These are phyloP conservation scores for Lachancea lanzarotensis DNA, from an alignment of 805 yeast genomes.

Conservation along the genomic window DNA sequence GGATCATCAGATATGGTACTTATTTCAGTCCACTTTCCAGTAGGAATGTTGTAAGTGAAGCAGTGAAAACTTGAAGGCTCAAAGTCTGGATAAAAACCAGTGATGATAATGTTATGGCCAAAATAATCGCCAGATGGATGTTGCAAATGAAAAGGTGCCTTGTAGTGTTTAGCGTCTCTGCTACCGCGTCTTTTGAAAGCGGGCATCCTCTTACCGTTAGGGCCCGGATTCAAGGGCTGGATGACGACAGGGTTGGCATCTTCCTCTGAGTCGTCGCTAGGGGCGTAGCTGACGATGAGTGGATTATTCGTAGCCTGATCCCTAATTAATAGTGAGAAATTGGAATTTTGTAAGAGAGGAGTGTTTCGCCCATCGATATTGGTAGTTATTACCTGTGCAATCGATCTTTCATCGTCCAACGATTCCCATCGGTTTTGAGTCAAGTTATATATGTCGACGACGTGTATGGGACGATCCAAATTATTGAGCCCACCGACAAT, in stretches of 20 bases:
- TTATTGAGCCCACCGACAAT: slow-evolving; percentile 32
- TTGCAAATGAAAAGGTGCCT: slow-evolving; percentile 33
- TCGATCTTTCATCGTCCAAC: slow-evolving; percentile 9
- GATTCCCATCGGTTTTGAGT: slow-evolving; percentile 29
- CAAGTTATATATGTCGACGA: slow-evolving; percentile 29
- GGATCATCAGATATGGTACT: slow-evolving; percentile 48
- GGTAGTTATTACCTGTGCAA: slow-evolving; percentile 10
- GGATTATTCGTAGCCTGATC: slow-evolving; percentile 27
- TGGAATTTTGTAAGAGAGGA: slow-evolving; percentile 15
- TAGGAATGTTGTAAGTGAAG: slow-evolving; percentile 28
- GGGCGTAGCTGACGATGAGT: slow-evolving; percentile 23
- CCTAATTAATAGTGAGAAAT: slow-evolving; percentile 25
- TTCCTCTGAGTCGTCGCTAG: slow-evolving; percentile 7
- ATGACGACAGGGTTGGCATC: slow-evolving; percentile 29
- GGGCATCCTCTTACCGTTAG: slow-evolving; percentile 30
- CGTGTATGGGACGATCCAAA: slow-evolving; percentile 25
- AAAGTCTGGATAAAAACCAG: slow-evolving; percentile 50
- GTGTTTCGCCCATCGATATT: slow-evolving; percentile 21
- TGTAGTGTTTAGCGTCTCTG: slow-evolving; percentile 20
- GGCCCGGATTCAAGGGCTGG: slow-evolving; percentile 29
- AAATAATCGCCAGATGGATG: slow-evolving; percentile 58
- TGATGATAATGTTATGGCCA: slow-evolving; percentile 57
- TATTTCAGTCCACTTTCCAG: slow-evolving; percentile 54
- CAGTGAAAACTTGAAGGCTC: slow-evolving; percentile 22
- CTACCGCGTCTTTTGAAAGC: slow-evolving; percentile 16